Conservation (phyloP, 768 basidiomycete species). For the Termitomyces sp. region DNA sequence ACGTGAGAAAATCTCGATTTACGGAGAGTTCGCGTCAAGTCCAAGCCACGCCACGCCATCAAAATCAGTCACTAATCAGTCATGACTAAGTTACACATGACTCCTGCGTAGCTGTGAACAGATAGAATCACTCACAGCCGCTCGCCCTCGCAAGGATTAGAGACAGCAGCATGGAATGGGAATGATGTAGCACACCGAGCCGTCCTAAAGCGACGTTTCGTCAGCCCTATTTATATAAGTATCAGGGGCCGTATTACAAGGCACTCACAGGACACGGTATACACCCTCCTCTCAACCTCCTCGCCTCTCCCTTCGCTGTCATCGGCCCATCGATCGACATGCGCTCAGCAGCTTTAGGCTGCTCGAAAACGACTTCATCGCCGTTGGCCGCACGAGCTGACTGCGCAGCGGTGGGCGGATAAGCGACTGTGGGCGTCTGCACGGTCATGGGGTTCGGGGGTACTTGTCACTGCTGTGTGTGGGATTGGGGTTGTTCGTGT, state of each 20-base stretch:
- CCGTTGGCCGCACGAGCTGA: background rate
- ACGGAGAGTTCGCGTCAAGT: no score
- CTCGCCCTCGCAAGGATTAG: no score
- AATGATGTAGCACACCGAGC: conserved; percentile 11
- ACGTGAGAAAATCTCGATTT: no score
- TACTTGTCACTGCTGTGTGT: background rate
- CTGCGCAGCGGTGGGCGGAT: background rate
- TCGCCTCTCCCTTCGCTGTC: conserved; percentile 3
- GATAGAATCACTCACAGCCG: background rate
- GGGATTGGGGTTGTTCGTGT: background rate
- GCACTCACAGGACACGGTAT: conserved; percentile 12
- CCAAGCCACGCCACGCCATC: background rate
- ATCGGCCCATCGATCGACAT: background rate
- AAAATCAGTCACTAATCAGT: no score
- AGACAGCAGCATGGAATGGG: conserved; percentile 12
- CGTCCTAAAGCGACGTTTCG: background rate
- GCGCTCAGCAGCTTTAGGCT: background rate
- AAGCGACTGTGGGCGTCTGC: background rate
- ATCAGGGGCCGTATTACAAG: no score
- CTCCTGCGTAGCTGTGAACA: background rate
- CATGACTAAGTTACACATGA: background rate
- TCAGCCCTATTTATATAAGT: no score
- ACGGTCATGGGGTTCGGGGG: background rate
- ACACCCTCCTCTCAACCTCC: conserved; percentile 12
- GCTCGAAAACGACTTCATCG: background rate